Conservation (phyloP, 1,139 yeast species). For the Blastobotrys persicus region DNA sequence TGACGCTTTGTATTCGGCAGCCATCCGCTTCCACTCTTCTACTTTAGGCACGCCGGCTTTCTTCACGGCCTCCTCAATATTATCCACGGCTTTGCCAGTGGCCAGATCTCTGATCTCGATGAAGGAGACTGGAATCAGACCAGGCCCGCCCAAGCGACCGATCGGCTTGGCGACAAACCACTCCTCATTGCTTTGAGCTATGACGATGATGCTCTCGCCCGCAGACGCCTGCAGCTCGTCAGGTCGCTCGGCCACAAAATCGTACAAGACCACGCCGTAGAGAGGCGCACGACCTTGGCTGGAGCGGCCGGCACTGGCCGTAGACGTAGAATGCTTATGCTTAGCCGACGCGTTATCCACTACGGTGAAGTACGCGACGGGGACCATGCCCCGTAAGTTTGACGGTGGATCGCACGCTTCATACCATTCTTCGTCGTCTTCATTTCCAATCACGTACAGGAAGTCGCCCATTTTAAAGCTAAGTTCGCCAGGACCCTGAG, state of each 20-base stretch:
- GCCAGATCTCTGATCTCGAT: conserved; percentile 81
- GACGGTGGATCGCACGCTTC: conserved; percentile 88
- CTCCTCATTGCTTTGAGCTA: conserved; percentile 94
- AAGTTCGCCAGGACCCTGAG: conserved; percentile 82
- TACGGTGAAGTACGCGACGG: conserved; percentile 77
- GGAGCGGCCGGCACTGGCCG: conserved; percentile 8
- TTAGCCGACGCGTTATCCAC: conserved; percentile 43
- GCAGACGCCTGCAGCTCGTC: conserved; percentile 83
- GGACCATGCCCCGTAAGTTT: conserved; percentile 79
- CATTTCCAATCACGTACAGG: conserved; percentile 72
- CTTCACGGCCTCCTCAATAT: conserved; percentile 54
- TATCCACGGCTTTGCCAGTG: conserved; percentile 51
- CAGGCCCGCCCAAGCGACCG: conserved; percentile 94
- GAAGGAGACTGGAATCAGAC: conserved; percentile 87
- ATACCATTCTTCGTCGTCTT: conserved; percentile 69
- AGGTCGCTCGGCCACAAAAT: conserved; percentile 81
- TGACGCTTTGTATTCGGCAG: conserved; percentile 90
- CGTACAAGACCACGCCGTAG: conserved; percentile 71
- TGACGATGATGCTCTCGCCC: conserved; percentile 86
- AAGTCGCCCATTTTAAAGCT: conserved; percentile 80
- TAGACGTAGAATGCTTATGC: conserved; percentile 10
- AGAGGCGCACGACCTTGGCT: conserved; percentile 37
- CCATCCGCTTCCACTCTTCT: conserved; percentile 90
- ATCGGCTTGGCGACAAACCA: conserved; percentile 98
- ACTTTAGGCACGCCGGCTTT: conserved; percentile 80